A percentile compares a stretch with the other conserved stretches of the same genome.
Evolutionary conservation across 2,329 filamentous ascomycete species (phyloP).

Genomic region (Scytalidium sp.): DNA sequence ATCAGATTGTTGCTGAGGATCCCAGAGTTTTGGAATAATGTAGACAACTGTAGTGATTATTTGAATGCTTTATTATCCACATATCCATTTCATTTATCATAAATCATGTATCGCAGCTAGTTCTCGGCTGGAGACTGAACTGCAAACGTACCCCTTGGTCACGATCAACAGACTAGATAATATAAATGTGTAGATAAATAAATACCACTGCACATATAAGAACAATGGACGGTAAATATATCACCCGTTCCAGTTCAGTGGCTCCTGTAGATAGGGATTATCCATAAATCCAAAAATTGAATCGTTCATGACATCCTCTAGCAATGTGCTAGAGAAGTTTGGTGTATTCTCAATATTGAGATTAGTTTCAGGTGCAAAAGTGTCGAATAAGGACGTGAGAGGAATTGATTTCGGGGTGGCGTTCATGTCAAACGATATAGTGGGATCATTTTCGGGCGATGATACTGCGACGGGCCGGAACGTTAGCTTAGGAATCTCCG

Average conservation of each 20-base stretch:
- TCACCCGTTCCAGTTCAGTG: background rate
- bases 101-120: no score
- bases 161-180: no score
- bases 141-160: no score
- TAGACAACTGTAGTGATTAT: background rate
- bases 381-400: background rate
- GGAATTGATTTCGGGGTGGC: background rate
- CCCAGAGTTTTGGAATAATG: conserved; percentile 1
- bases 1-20: conserved; percentile 4
- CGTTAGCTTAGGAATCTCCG: background rate
- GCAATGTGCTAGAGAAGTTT: background rate
- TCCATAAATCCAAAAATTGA: background rate
- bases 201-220: no score
- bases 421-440: background rate
- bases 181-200: no score
- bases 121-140: no score
- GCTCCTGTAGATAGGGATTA: background rate
- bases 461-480: background rate
- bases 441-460: background rate
- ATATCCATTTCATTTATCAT: no score
- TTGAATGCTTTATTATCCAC: no score
- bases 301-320: background rate
- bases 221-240: no score
- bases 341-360: background rate
- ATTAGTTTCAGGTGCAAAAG: background rate